These are phyloP conservation scores for Leccinum griseonigrum DNA, from an alignment of 1,284 basidiomycete species.

Conservation along the genomic window DNA sequence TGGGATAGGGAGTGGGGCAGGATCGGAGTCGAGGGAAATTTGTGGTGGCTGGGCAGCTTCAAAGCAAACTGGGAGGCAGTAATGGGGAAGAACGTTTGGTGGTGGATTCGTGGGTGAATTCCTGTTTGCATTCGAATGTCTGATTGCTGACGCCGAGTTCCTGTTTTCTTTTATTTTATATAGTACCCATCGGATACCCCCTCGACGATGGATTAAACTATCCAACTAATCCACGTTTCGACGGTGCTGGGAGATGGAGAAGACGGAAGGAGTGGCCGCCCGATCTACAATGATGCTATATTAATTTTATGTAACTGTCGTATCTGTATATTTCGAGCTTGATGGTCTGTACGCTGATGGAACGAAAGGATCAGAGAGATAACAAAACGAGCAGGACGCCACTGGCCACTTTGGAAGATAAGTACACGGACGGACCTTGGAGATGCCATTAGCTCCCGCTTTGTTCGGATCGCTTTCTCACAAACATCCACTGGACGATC, in stretches of 20 bases:
- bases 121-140: background rate
- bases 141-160: slow-evolving; percentile 5
- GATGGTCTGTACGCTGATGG: background rate
- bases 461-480: background rate
- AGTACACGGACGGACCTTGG: background rate
- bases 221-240: slow-evolving; percentile 72
- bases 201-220: slow-evolving; percentile 63
- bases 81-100: slow-evolving; percentile 64
- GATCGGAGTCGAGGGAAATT: slow-evolving; percentile 69
- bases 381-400: background rate
- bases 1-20: slow-evolving; percentile 83
- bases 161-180: background rate
- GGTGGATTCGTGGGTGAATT: slow-evolving; percentile 70
- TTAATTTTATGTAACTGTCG: background rate
- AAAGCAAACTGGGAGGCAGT: slow-evolving; percentile 68
- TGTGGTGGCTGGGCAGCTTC: slow-evolving; percentile 78
- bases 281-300: slow-evolving; percentile 46
- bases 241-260: slow-evolving; percentile 63
- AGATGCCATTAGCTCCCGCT: background rate
- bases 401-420: background rate
- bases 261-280: slow-evolving; percentile 69
- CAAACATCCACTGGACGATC: slow-evolving; percentile 5
- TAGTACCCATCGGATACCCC: slow-evolving; percentile 68
- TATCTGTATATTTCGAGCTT: background rate
- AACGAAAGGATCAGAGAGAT: background rate